Base-by-base conservation (phyloP, 169 alveolate genomes). In the Cryptosporidium sp. region DNA sequence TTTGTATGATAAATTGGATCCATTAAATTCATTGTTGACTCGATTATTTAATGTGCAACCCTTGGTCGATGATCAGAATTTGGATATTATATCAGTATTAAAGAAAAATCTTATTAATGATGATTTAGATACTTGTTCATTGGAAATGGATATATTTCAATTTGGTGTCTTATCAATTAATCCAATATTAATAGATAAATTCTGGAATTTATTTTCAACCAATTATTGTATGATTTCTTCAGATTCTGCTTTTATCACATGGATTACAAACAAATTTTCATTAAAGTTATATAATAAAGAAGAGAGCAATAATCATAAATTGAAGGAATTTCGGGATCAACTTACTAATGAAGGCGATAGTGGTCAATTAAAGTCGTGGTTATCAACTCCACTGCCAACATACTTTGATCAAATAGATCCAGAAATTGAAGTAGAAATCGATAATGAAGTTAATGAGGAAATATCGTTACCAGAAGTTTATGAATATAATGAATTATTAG, bases 111-210 rank as follows among this genome's bases (percentile, higher is more conserved):
- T 67, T 18, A 21, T 21, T 18, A 67, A 33, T 14, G 73, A 67
- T 67, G 43, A 45, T 71, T 45, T 51, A 26, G 50, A 71, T n/a
- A 48, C 85, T 12, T 52, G 55, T 55, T 55, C 86, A 52, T 21
- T 73, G 37, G 71, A 35, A 37, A 73, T 52, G 43, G 86, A 73
- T 58, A 16, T 33, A 23, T 73, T 73, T n/a, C 86, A 73, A 16
- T 73, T 55, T 73, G 86, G 86, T 29, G 59, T 73, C 12, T 73
- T 73, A 12, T 73, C 86, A n/a, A 37, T 73, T 6, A 51, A 58
- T 73, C 71, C 71, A 55, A 6, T 73, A 59, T 23, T 55, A 18
- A 29, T 58, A 0, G 37, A 31, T 29, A 73, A 31, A 8, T 73
- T 73, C 45, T 73, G 86, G 86, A 16, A 23, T 31, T 14, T 9